These are phyloP conservation scores for Colletotrichum destructivum DNA, from an alignment of 2,329 filamentous ascomycete species.

Conservation along the genomic window DNA sequence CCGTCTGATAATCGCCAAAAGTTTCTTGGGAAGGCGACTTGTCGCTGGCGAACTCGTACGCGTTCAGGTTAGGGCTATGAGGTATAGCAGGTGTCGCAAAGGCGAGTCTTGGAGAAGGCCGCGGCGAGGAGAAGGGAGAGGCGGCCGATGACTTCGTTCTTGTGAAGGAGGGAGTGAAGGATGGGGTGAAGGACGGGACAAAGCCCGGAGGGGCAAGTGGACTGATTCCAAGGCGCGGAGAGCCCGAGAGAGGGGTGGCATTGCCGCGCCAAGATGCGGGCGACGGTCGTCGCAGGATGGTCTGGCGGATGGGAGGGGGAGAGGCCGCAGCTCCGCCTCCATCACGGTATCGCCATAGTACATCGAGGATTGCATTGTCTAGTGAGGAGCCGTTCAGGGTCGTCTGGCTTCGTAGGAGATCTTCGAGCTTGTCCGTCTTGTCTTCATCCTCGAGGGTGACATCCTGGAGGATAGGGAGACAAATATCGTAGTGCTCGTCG, in stretches of 20 bases:
- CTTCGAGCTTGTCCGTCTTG: slow-evolving; percentile 89
- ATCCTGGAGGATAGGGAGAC: slow-evolving; percentile 89
- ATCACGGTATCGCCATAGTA: slow-evolving; percentile 88
- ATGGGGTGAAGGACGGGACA: slow-evolving; percentile 84
- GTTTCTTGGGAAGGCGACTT: slow-evolving; percentile 85
- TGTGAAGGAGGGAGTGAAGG: slow-evolving; percentile 84
- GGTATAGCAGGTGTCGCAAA: slow-evolving; percentile 92
- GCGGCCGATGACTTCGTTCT: slow-evolving; percentile 84
- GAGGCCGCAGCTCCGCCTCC: slow-evolving; percentile 76
- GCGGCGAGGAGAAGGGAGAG: slow-evolving; percentile 94
- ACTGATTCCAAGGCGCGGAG: slow-evolving; percentile 84
- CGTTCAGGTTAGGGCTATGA: slow-evolving; percentile 93
- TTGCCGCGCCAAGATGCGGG: slow-evolving; percentile 94
- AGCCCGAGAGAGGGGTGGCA: slow-evolving; percentile 85
- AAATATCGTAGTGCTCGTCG: slow-evolving; percentile 93
- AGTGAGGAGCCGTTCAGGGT: slow-evolving; percentile 81
- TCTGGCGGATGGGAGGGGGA: slow-evolving; percentile 88
- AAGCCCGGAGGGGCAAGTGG: slow-evolving; percentile 90
- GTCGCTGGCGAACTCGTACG: slow-evolving; percentile 93
- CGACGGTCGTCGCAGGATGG: slow-evolving; percentile 89
- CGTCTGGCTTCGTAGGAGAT: slow-evolving; percentile 85
- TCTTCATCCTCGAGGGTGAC: slow-evolving; percentile 90
- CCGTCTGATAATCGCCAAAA: slow-evolving; percentile 91
- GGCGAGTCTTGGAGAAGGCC: slow-evolving; percentile 91
- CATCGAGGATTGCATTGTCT: slow-evolving; percentile 92